Conservation (phyloP, 1,284 basidiomycete species). For the Fomes fomentarius region DNA sequence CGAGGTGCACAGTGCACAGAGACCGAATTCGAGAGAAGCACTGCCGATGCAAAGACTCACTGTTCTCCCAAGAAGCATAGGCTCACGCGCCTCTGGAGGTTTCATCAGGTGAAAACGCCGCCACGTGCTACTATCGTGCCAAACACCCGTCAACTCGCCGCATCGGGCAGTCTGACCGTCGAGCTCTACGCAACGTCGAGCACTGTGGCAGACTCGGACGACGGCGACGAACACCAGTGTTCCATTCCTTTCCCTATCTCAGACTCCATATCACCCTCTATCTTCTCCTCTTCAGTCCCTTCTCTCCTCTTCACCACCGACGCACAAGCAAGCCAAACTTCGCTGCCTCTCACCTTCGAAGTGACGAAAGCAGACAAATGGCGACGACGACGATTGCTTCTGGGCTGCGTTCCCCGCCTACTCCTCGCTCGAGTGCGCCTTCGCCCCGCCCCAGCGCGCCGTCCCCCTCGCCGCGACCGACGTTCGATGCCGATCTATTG, state of each 20-base stretch:
- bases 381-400: slow-evolving; percentile 40
- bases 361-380: no score
- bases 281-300: neutral
- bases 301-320: slow-evolving; percentile 7
- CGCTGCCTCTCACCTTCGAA: neutral
- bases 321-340: neutral
- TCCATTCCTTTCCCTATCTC: neutral
- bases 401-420: slow-evolving; percentile 52
- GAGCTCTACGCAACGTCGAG: slow-evolving; percentile 1
- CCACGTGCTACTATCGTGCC: slow-evolving; percentile 20
- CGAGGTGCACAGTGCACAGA: neutral
- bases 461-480: slow-evolving; percentile 58
- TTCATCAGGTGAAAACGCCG: slow-evolving; percentile 16
- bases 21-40: no score
- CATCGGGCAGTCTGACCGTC: slow-evolving; percentile 8
- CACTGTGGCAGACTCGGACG: slow-evolving; percentile 14
- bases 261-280: no score
- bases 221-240: slow-evolving; percentile 1
- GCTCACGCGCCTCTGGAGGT: slow-evolving; percentile 5
- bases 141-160: slow-evolving; percentile 23
- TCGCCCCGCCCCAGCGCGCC: slow-evolving; percentile 61
- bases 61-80: no score
- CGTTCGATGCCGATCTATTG: slow-evolving; percentile 73
- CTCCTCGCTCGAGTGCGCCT: slow-evolving; percentile 55
- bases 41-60: no score